Evolutionary conservation across 106 monocot species (phyloP), one percentile per base, ranked within the genome.

Genomic region (Amphibolis antarctica): DNA sequence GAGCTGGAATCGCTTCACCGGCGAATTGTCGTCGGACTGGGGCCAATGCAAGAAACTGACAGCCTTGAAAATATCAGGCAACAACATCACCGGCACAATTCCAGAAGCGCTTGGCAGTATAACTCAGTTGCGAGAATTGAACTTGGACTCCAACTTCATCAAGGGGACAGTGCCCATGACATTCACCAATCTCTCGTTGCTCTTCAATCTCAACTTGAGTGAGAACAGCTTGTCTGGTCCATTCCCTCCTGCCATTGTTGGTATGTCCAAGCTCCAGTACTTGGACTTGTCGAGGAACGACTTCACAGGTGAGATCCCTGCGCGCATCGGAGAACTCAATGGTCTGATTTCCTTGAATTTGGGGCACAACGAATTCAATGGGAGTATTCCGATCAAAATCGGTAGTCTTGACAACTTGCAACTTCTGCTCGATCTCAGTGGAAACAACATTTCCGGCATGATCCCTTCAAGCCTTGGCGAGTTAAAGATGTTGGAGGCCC

Each of bases 101-200:
- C 79, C 81, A 0, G 17, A 30, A 0, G 72, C 76, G 67, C 59
- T 92, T 13, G 78, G 81, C 9, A 60, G 69, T 18, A 43, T 76
- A 55, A 21, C 19, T 19, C 10, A 47, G 18, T 17, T 87, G 7
- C 11, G 42, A 9, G 5, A 0, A 19, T 75, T 92, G 10, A 81
- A 84, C 68, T 46, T 92, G 14, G 86, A 86, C 9, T 57, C 55
- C 10, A 92, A 87, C 53, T 21, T 82, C 82, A 4, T 90, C 29
- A 46, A 55, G 18, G 83, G 83, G 7, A 4, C 7, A 1, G 69
- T 85, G 52, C 78, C 82, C 1, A 7, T 42, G 0, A 67, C 72
- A 57, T 62, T 89, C 14, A 74, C 77, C 5, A 75, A 50, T 21
- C 49, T 82, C 26, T n/a, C 46, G 0, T 1, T 42, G 7, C 64